These are phyloP conservation scores for Magnaporthiopsis poae DNA, from an alignment of 2,329 filamentous ascomycete genomes.

Conservation along the genomic window DNA sequence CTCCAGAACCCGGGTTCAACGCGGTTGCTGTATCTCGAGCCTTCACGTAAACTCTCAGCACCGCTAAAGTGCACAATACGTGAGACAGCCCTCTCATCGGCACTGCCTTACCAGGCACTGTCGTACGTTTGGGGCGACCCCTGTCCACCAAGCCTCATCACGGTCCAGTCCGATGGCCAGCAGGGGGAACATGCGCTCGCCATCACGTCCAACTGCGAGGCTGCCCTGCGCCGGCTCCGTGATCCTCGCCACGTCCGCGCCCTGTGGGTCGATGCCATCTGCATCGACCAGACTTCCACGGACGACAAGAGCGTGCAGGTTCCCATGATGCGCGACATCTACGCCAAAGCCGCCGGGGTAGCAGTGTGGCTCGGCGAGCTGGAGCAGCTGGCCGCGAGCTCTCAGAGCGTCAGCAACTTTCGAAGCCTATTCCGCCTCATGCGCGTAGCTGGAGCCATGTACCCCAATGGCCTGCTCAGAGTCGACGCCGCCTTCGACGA, in stretches of 20 bases:
- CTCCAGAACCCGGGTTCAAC: too few relatives aligned
- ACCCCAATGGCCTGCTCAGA: background rate
- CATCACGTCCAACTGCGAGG: constrained; percentile 1
- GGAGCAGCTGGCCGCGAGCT: too few relatives aligned
- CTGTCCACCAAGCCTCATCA: too few relatives aligned
- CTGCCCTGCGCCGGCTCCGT: background rate
- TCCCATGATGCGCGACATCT: constrained; percentile 14
- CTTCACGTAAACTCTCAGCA: too few relatives aligned
- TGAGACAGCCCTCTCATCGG: too few relatives aligned
- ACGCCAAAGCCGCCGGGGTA: constrained; percentile 11
- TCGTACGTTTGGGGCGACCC: constrained; percentile 1
- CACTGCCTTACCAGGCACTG: background rate
- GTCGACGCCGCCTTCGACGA: background rate
- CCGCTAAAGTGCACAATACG: too few relatives aligned
- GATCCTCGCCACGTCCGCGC: too few relatives aligned
- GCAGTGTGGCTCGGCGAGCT: constrained; percentile 13
- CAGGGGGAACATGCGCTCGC: background rate
- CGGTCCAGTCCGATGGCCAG: too few relatives aligned
- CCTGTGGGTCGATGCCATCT: constrained; percentile 26
- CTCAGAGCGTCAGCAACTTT: too few relatives aligned
- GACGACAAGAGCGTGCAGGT: constrained; percentile 13
- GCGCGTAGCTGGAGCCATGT: background rate
- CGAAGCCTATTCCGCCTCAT: too few relatives aligned
- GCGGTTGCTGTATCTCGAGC: too few relatives aligned
- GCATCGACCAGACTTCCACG: constrained; percentile 13